Evolutionary conservation across 345 rosid genomes (phyloP), one percentile per base, ranked within the genome.

Genomic region (Punica granatum): DNA sequence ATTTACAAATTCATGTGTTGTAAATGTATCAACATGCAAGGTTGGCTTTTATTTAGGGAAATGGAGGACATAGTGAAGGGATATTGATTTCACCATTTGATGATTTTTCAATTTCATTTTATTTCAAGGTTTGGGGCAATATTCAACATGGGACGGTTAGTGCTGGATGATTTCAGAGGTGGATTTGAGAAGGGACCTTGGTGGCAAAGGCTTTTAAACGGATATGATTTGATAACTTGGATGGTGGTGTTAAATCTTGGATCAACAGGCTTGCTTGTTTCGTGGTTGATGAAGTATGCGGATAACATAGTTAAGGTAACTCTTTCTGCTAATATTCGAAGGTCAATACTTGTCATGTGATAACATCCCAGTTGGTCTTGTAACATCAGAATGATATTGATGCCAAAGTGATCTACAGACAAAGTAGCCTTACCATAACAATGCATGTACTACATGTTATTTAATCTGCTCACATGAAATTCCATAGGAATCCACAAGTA

Each of bases 271-370:
- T 76, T 92, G 74, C 73, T 90, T 30, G 98, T 92, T 74, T 92
- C 95, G 1, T 88, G 95, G 92, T 70, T 92, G 75, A 88, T 92
- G 94, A 92, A 87, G 63, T 92, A 89, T 79, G 92, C 90, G 66
- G 98, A 89, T 83, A 92, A 94, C 72, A 91, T 89, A 66, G 97
- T 91, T 26, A 94, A 94, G 98, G 98, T 89, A 77, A 67, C 34
- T 30, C 51, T 56, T 66, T 80, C 33, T 46, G 18, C 18, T 28
- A 19, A 35, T 44, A 18, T 19, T 36, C 33, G 25, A 42, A 32
- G 64, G 58, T 60, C 42, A 42, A 35, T 54, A 28, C 11, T 25
- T 14, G 33, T 10, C 61, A 8, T 28, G 25, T 56, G 59, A 15
- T 56, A 1, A 56, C 11, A 56, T 56, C 61, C 30, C 59, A 56